These are phyloP conservation scores for Aspergillus tubingensis DNA, from an alignment of 2,329 filamentous ascomycete genomes.

Conservation along the genomic window DNA sequence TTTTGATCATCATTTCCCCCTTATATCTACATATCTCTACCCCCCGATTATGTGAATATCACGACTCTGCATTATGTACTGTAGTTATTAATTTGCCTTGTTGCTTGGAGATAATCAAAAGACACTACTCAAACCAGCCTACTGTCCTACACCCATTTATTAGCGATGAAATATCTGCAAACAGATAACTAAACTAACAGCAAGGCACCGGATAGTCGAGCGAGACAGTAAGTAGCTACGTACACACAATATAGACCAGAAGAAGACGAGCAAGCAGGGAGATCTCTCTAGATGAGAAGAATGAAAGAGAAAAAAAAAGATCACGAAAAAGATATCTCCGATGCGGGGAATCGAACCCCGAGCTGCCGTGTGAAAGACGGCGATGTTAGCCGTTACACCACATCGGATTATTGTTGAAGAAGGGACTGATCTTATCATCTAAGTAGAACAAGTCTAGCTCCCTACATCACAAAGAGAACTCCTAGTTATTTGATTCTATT, in stretches of 20 bases:
- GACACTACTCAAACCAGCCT: background rate
- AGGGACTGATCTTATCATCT: background rate
- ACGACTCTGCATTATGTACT: constrained; percentile 28
- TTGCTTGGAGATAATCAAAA: background rate
- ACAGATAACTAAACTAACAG: background rate
- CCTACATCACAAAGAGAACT: too few relatives aligned
- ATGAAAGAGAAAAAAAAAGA: background rate
- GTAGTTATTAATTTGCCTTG: constrained; percentile 13
- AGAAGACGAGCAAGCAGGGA: too few relatives aligned
- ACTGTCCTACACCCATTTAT: too few relatives aligned
- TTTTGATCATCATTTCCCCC: constrained; percentile 4
- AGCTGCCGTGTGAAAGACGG: constrained; percentile 11
- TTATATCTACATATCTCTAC: background rate
- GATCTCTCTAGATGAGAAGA: too few relatives aligned
- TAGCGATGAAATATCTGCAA: too few relatives aligned
- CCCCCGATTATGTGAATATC: constrained; percentile 21
- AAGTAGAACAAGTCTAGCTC: background rate
- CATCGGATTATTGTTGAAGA: constrained; percentile 4
- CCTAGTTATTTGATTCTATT: too few relatives aligned
- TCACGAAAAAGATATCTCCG: background rate
- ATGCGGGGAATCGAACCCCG: constrained; percentile 11
- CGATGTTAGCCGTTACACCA: constrained; percentile 12
- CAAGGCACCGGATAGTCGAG: too few relatives aligned
- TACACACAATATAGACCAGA: too few relatives aligned
- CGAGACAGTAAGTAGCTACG: too few relatives aligned